A percentile compares a stretch with the other conserved stretches of the same genome.
These are phyloP conservation scores for Cystobasidium ongulense DNA, from an alignment of 768 basidiomycete species.

Conservation along the genomic window DNA sequence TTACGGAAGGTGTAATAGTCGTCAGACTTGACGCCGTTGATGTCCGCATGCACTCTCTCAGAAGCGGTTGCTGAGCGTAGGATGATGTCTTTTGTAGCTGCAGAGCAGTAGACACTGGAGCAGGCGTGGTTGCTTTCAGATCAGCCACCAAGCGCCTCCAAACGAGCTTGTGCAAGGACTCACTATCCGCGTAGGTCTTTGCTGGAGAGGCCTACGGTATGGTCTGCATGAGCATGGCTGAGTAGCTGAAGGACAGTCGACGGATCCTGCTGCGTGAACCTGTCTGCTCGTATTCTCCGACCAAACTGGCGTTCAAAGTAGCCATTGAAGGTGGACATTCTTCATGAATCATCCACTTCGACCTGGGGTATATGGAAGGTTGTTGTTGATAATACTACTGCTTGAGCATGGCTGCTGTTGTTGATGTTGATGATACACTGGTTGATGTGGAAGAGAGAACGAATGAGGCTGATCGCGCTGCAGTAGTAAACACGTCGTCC, in stretches of 20 bases:
- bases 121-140: background rate
- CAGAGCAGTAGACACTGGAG: constrained; percentile 23
- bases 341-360: background rate
- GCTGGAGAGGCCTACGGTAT: constrained; percentile 23
- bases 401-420: background rate
- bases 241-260: constrained; percentile 27
- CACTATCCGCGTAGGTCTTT: constrained; percentile 10
- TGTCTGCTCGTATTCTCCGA: background rate
- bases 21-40: constrained; percentile 22
- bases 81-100: constrained; percentile 19
- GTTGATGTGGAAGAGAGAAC: background rate
- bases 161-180: background rate
- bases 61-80: constrained; percentile 20
- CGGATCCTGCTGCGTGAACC: constrained; percentile 21
- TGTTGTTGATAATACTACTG: background rate
- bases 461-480: background rate
- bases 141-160: background rate
- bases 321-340: constrained; percentile 31
- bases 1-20: constrained; percentile 28
- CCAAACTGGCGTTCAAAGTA: constrained; percentile 26
- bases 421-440: background rate
- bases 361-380: background rate
- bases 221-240: constrained; percentile 31
- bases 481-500: background rate
- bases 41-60: constrained; percentile 21